phyloP scores from a whole-genome alignment of 352 stramenopile genomes.

The Pythium aquatile region DNA sequence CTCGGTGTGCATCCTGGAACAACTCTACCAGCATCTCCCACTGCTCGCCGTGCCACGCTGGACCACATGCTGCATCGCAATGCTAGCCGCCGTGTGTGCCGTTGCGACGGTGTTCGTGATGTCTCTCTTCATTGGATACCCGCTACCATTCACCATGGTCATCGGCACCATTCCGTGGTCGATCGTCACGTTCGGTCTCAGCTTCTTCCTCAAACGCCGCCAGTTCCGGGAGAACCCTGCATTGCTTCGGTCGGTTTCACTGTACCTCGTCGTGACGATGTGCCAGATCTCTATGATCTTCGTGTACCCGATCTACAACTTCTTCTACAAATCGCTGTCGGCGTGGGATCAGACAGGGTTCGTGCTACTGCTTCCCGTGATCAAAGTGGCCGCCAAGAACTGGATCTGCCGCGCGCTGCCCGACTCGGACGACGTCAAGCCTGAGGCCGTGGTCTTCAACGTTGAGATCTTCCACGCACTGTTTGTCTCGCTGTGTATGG shows the following conservation, averaged over 20 bases:
- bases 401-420: slow-evolving; percentile 29
- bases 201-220: neutral
- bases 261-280: slow-evolving; percentile 3
- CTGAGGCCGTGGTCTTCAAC: slow-evolving; percentile 28
- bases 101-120: slow-evolving; percentile 4
- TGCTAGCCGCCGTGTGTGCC: neutral
- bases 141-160: neutral
- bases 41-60: slow-evolving; percentile 7
- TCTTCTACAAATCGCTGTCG: slow-evolving; percentile 16
- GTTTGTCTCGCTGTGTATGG: slow-evolving; percentile 25
- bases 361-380: slow-evolving; percentile 35
- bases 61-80: neutral
- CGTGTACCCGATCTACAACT: slow-evolving; percentile 24
- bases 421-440: slow-evolving; percentile 30
- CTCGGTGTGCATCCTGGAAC: slow-evolving; percentile 10
- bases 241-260: neutral
- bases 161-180: neutral
- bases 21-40: slow-evolving; percentile 16
- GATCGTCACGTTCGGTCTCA: slow-evolving; percentile 1
- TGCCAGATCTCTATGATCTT: slow-evolving; percentile 2
- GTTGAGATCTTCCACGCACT: slow-evolving; percentile 30
- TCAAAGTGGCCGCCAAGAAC: slow-evolving; percentile 44
- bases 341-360: slow-evolving; percentile 14
- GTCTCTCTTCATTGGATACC: neutral
- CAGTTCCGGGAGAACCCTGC: neutral